Percentiles rank a stretch among this genome's conserved stretches.
Conservation (phyloP, 2,329 filamentous ascomycete genomes). For the Alternaria brassicae region DNA sequence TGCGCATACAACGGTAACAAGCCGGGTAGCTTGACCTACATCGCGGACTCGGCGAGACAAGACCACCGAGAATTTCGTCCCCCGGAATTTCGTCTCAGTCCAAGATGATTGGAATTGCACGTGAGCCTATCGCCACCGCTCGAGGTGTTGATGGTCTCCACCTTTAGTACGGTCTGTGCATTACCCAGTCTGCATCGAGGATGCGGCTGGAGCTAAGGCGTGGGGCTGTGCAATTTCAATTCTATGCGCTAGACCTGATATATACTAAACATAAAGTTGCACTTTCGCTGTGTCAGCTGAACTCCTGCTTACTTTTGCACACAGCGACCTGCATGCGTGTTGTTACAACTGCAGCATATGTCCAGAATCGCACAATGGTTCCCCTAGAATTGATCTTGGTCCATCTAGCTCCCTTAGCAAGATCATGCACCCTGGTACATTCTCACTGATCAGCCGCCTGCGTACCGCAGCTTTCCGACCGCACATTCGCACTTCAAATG, state of each 20-base stretch:
- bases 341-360: neutral
- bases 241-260: neutral
- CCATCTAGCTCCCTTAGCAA: neutral
- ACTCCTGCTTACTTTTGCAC: constrained; percentile 9
- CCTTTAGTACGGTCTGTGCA: too few species aligned
- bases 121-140: too few species aligned
- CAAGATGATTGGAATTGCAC: too few species aligned
- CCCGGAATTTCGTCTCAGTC: too few species aligned
- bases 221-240: neutral
- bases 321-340: neutral
- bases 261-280: constrained; percentile 7
- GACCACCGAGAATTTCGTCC: too few species aligned
- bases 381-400: neutral
- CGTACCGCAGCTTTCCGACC: neutral
- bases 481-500: neutral
- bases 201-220: neutral
- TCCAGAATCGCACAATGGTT: neutral
- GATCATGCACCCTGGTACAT: neutral
- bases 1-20: too few species aligned
- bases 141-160: too few species aligned
- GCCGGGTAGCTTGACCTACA: too few species aligned
- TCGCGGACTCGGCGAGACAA: too few species aligned
- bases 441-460: neutral
- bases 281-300: constrained; percentile 2
- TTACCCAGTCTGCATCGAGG: too few species aligned